phyloP scores from a whole-genome alignment of 1,284 basidiomycete species.

The Naganishia sp. region DNA sequence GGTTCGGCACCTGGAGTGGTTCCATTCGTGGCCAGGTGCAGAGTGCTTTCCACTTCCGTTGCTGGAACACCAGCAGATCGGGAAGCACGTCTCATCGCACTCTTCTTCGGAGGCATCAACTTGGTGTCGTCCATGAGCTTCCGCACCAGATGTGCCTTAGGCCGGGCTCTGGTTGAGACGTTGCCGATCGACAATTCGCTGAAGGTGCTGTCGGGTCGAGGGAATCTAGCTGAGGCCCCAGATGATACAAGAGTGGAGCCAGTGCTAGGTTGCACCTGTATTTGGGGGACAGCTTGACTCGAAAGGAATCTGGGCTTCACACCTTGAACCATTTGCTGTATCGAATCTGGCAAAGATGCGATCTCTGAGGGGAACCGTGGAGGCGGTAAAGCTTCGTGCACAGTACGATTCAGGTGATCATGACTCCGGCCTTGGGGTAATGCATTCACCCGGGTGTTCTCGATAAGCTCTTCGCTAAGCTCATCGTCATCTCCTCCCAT shows the following conservation, averaged over 20 bases:
- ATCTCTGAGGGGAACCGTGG: conserved; percentile 12
- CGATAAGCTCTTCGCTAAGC: conserved; percentile 2
- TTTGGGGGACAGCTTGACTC: conserved; percentile 2
- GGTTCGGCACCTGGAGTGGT: background rate
- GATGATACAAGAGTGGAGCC: conserved; percentile 16
- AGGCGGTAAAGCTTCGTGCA: background rate
- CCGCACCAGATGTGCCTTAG: conserved; percentile 4
- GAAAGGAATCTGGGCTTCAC: conserved; percentile 15
- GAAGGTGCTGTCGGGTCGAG: conserved; percentile 12
- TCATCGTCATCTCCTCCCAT: conserved; percentile 20
- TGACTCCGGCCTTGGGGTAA: background rate
- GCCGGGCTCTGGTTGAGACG: background rate
- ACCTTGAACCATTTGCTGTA: conserved; percentile 21
- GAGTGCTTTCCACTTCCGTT: too few relatives aligned
- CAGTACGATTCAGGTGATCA: too few relatives aligned
- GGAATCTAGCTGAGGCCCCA: conserved; percentile 6
- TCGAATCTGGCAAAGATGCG: background rate
- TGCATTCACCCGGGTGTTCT: conserved; percentile 13
- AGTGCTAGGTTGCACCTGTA: conserved; percentile 21
- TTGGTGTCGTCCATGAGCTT: conserved; percentile 20
- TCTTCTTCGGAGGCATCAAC: conserved; percentile 15
- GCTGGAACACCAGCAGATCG: background rate
- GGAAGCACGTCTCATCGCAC: conserved; percentile 7
- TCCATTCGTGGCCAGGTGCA: background rate
- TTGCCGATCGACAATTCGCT: conserved; percentile 7